Evolutionary conservation across 495 filamentous ascomycete genomes (phyloP), one percentile per base, ranked within the genome.

Genomic region (Neurospora sp.): DNA sequence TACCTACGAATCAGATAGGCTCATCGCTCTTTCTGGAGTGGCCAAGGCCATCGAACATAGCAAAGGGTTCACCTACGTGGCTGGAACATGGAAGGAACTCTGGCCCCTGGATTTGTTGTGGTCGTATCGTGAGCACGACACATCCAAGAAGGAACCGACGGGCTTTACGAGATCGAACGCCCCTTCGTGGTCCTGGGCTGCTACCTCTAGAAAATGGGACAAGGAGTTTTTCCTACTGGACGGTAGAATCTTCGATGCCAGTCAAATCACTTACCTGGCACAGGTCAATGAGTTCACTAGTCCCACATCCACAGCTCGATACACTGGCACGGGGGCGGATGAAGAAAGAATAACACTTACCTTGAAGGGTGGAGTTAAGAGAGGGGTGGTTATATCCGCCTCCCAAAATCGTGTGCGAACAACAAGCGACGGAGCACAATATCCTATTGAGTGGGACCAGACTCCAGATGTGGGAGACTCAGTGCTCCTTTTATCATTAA

Each of bases 1-100:
- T 1, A 76, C 76, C 12, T 73, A 74, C 38, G 76, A 75, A 41
- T 74, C 42, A 11, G 77, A 78, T 39, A 69, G 73, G 10, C 74
- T 75, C 37, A 77, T 77, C 5, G 77, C 77, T 16, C 70, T 79
- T 16, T 69, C 76, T 27, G 76, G 76, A 4, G 62, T 79, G n/a
- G 77, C 76, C 0, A 48, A 42, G 16, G 72, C 72, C 18, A 75
- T 77, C 42, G 41, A 70, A 44, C 46, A 62, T 7, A 18, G 41
- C n/a, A 71, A 27, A 18, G 59, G 69, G 27, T 71, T 74, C n/a
- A 72, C 71, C 0, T 79, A 79, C 66, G 70, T 76, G 4, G 77
- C 74, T 18, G 77, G 77, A 0, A 44, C 75, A 12, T 79, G 74
- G 77, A 69, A 62, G 12, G 73, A 74, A 18, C 4, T 74, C 1